These are phyloP conservation scores for Colletotrichum cereale DNA, from an alignment of 2,329 filamentous ascomycete genomes.

Conservation along the genomic window DNA sequence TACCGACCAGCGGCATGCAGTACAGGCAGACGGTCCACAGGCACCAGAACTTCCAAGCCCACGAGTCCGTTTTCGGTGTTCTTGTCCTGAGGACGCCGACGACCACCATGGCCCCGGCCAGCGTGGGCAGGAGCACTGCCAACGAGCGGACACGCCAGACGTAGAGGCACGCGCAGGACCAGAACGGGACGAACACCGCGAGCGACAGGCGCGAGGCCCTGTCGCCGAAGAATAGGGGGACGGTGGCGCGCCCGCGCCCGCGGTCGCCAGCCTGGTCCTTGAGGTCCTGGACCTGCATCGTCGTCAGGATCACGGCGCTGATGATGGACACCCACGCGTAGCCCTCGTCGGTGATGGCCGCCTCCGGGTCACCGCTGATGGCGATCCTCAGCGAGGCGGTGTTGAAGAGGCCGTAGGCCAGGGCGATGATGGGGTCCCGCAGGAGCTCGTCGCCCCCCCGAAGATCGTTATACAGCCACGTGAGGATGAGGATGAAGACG, in stretches of 20 bases:
- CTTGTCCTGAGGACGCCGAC: conserved; percentile 24
- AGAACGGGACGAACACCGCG: conserved; percentile 25
- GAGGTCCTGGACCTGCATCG: conserved; percentile 48
- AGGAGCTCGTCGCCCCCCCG: conserved; percentile 44
- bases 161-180: conserved; percentile 27
- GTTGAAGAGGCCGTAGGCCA: conserved; percentile 46
- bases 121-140: conserved; percentile 11
- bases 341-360: conserved; percentile 33
- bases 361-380: conserved; percentile 6
- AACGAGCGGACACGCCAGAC: conserved; percentile 24
- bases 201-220: conserved; percentile 23
- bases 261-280: conserved; percentile 46
- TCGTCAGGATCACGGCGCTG: conserved; percentile 45
- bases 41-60: conserved; percentile 37
- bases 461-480: conserved; percentile 50
- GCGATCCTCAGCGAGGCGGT: conserved; percentile 46
- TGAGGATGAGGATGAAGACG: conserved; percentile 44
- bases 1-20: conserved; percentile 31
- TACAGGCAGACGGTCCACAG: conserved; percentile 38
- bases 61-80: conserved; percentile 32
- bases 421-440: conserved; percentile 47
- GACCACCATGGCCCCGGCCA: conserved; percentile 30
- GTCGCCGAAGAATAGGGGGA: conserved; percentile 47
- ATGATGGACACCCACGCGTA: conserved; percentile 44
- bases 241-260: conserved; percentile 45